Conservation (phyloP, 2,329 filamentous ascomycete genomes). For the Decorospora gaudefroyi region DNA sequence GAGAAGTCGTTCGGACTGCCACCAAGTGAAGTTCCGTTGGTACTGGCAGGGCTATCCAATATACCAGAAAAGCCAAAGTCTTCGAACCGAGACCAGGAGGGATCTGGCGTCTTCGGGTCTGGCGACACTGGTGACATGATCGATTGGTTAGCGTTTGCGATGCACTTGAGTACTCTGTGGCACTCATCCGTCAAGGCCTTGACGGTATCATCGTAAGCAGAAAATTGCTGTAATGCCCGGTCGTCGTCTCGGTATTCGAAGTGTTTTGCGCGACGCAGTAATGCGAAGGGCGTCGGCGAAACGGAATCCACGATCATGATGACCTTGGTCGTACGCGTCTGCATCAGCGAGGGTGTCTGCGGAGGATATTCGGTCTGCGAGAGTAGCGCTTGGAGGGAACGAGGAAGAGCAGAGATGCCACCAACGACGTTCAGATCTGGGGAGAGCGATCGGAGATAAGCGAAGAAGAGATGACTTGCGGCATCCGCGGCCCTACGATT, state of each 20-base stretch:
- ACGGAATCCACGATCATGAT: constrained; percentile 97
- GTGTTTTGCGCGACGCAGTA: constrained; percentile 87
- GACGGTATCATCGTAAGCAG: constrained; percentile 86
- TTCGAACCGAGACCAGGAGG: constrained; percentile 95
- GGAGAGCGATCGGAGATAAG: constrained; percentile 86
- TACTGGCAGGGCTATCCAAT: constrained; percentile 65
- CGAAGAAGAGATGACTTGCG: constrained; percentile 96
- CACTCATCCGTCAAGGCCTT: constrained; percentile 91
- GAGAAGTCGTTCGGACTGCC: constrained; percentile 71
- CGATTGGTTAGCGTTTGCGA: constrained; percentile 85
- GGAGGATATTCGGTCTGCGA: constrained; percentile 95
- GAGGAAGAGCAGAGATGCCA: constrained; percentile 83
- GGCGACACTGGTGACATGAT: constrained; percentile 67
- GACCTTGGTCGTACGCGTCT: constrained; percentile 81
- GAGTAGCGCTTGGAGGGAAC: constrained; percentile 86
- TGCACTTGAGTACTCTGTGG: constrained; percentile 82
- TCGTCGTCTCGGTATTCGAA: constrained; percentile 95
- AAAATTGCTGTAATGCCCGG: constrained; percentile 79
- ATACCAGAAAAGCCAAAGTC: constrained; percentile 86
- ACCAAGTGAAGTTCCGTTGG: constrained; percentile 34
- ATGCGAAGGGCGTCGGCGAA: constrained; percentile 89
- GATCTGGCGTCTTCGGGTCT: constrained; percentile 63
- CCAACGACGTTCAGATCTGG: constrained; percentile 74
- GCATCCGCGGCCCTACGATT: constrained; percentile 80
- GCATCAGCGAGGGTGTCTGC: constrained; percentile 73